These are phyloP conservation scores for Mycena galopus DNA, from an alignment of 768 basidiomycete species.

Conservation along the genomic window DNA sequence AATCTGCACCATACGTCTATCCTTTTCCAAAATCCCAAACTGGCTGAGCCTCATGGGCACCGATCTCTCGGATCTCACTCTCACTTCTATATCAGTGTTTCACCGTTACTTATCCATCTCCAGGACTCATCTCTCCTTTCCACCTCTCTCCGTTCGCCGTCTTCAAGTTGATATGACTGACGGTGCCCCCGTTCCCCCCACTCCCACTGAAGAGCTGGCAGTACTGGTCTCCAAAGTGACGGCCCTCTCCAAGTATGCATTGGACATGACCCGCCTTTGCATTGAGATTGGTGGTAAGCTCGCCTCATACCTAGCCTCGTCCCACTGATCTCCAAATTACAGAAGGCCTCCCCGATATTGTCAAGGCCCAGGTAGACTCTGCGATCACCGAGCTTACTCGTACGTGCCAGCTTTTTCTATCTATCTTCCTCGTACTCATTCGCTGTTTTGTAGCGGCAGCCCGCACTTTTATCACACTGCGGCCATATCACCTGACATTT, in stretches of 20 bases:
- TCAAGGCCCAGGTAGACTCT: neutral
- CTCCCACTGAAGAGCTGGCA: slow-evolving; percentile 6
- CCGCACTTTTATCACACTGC: neutral
- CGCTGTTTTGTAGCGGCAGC: neutral
- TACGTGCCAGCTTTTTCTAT: too few species aligned
- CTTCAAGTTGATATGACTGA: neutral
- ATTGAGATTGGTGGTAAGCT: neutral
- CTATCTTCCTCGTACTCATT: neutral
- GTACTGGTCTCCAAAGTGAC: neutral
- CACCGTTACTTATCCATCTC: too few species aligned
- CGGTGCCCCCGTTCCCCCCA: neutral
- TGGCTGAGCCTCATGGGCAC: too few species aligned
- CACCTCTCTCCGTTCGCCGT: too few species aligned
- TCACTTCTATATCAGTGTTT: too few species aligned
- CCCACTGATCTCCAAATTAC: neutral
- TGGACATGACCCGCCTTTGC: slow-evolving; percentile 10
- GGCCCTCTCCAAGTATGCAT: neutral
- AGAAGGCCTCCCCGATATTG: neutral
- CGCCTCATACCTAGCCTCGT: neutral
- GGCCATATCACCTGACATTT: neutral
- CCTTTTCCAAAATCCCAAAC: too few species aligned
- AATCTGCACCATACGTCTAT: too few species aligned
- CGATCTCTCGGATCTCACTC: too few species aligned
- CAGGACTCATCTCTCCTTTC: too few species aligned
- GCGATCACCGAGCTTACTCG: neutral